These are phyloP conservation scores for Barnettozyma botsteinii DNA, from an alignment of 805 yeast genomes.

Conservation along the genomic window DNA sequence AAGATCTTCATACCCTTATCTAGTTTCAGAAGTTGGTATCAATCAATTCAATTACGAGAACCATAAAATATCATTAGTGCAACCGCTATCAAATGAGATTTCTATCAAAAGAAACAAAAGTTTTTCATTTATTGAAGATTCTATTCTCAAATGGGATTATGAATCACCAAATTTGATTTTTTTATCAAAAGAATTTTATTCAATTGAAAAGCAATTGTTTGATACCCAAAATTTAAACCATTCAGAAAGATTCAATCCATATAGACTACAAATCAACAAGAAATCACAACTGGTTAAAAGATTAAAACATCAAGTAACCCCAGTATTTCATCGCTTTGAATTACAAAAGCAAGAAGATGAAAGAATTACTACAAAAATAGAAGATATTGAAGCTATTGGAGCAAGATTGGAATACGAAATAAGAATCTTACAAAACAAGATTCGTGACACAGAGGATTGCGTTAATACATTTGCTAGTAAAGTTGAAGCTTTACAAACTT, in stretches of 20 bases:
- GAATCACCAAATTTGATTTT: constrained; percentile 10
- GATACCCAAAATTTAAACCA: not conserved
- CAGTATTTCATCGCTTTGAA: constrained; percentile 19
- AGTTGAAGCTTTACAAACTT: constrained; percentile 30
- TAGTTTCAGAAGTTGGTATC: constrained; percentile 29
- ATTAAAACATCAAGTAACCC: constrained; percentile 14
- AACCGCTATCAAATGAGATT: not conserved
- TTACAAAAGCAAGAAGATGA: constrained; percentile 22
- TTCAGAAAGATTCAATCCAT: not conserved
- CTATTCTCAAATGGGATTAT: constrained; percentile 10
- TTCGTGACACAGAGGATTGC: constrained; percentile 63
- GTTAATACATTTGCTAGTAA: constrained; percentile 38
- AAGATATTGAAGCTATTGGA: constrained; percentile 48
- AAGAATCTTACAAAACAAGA: constrained; percentile 49
- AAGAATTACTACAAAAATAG: constrained; percentile 33
- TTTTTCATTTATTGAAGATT: constrained; percentile 29
- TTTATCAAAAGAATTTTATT: constrained; percentile 11
- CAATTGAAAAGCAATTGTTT: constrained; percentile 4
- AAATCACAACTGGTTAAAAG: constrained; percentile 5
- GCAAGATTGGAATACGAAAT: constrained; percentile 64
- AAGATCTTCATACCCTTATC: constrained; percentile 36
- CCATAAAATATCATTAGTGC: constrained; percentile 13
- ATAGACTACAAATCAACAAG: not conserved
- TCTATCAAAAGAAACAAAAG: constrained; percentile 31
- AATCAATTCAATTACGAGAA: constrained; percentile 24